Percentiles rank a stretch among this genome's conserved stretches.
Evolutionary conservation across 805 yeast species (phyloP).

Genomic region (Wickerhamomyces alni): DNA sequence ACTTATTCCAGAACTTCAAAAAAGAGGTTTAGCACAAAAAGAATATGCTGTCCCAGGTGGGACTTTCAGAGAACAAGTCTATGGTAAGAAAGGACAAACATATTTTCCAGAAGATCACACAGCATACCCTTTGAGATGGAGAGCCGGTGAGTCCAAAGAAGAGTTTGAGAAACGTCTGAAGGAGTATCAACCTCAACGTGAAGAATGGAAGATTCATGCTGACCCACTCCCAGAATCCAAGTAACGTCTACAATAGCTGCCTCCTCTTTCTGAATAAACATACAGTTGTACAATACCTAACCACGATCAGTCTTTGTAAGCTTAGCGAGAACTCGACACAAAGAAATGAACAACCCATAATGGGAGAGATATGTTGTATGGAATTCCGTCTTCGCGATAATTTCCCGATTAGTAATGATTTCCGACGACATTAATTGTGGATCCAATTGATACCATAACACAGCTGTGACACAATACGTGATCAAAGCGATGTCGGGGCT

Average conservation of each 20-base stretch:
- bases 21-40: neutral
- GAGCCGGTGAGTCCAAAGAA: neutral
- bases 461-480: too few relatives aligned
- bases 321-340: too few relatives aligned
- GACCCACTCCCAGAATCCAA: neutral
- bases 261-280: too few relatives aligned
- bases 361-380: too few relatives aligned
- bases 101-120: neutral
- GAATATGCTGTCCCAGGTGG: conserved; percentile 1
- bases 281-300: too few relatives aligned
- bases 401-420: too few relatives aligned
- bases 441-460: too few relatives aligned
- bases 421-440: too few relatives aligned
- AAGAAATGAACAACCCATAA: too few relatives aligned
- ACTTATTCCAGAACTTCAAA: neutral
- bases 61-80: neutral
- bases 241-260: too few relatives aligned
- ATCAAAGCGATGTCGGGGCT: too few relatives aligned
- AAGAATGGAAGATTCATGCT: neutral
- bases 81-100: neutral
- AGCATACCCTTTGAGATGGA: neutral
- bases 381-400: too few relatives aligned
- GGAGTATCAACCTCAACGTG: conserved; percentile 1
- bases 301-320: neutral
- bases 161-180: neutral